A percentile compares a stretch with the other conserved stretches of the same genome.
These are phyloP conservation scores for Digitaria exilis DNA, from an alignment of 202 grass and related monocot species.

Conservation along the genomic window DNA sequence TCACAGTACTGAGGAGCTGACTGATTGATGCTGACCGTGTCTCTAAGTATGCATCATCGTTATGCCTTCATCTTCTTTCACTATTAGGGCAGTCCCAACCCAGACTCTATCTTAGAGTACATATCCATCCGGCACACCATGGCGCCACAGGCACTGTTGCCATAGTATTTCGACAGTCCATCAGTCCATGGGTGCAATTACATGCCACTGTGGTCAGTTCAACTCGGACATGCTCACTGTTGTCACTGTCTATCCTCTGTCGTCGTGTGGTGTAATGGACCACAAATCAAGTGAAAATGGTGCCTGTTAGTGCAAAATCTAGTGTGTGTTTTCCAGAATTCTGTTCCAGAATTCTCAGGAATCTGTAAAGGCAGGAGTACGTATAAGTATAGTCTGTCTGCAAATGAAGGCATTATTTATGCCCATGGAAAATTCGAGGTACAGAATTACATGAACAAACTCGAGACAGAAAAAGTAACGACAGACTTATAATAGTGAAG, in stretches of 20 bases:
- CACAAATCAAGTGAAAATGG: not conserved
- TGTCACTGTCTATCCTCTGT: not conserved
- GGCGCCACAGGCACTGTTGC: constrained; percentile 18
- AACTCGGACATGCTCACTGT: constrained; percentile 35
- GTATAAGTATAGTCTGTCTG: no score
- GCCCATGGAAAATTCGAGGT: not conserved
- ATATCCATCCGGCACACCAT: constrained; percentile 4
- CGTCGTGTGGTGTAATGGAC: not conserved
- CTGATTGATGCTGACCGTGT: constrained; percentile 8
- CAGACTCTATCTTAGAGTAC: constrained; percentile 29
- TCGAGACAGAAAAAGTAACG: not conserved
- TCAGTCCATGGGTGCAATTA: constrained; percentile 26
- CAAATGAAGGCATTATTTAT: not conserved
- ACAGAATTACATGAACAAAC: not conserved
- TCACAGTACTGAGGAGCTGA: not conserved
- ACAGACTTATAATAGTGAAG: not conserved
- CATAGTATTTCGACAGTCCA: constrained; percentile 33
- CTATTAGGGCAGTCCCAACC: constrained; percentile 31
- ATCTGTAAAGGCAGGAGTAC: not conserved
- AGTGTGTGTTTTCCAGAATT: not conserved
- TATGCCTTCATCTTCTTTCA: constrained; percentile 19
- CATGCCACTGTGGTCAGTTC: constrained; percentile 42
- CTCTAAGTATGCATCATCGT: constrained; percentile 4
- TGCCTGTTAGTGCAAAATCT: not conserved
- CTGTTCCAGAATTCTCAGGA: not conserved